phyloP scores from a whole-genome alignment of 2,329 filamentous ascomycete genomes.

The Pestalotiopsis sp. region DNA sequence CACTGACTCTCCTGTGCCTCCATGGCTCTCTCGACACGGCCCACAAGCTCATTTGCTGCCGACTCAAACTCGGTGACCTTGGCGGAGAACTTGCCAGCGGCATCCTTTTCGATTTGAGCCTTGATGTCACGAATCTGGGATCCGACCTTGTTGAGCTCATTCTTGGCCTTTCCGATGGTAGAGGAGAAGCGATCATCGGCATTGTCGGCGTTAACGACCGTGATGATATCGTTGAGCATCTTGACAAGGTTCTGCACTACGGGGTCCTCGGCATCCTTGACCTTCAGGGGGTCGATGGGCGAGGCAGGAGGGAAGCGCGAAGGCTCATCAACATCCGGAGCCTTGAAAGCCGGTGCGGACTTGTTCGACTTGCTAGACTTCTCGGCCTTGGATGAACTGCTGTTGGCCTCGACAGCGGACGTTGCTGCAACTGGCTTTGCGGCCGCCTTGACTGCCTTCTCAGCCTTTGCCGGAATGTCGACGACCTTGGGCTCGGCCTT shows the following conservation, averaged over 20 bases:
- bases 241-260: conserved; percentile 92
- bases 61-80: conserved; percentile 79
- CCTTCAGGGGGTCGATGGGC: conserved; percentile 76
- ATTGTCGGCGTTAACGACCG: conserved; percentile 86
- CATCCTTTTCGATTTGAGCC: conserved; percentile 67
- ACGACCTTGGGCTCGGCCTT: conserved; percentile 20
- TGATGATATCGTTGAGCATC: conserved; percentile 95
- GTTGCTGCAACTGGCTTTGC: conserved; percentile 24
- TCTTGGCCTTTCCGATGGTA: conserved; percentile 84
- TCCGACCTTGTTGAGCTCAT: conserved; percentile 77
- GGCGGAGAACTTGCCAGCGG: conserved; percentile 75
- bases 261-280: conserved; percentile 78
- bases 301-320: conserved; percentile 65
- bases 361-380: conserved; percentile 25
- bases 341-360: conserved; percentile 42
- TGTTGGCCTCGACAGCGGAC: conserved; percentile 18
- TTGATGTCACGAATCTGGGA: conserved; percentile 77
- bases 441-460: conserved; percentile 31
- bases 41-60: conserved; percentile 84
- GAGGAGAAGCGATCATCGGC: conserved; percentile 76
- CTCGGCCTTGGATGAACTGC: conserved; percentile 28
- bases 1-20: conserved; percentile 78
- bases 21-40: conserved; percentile 85
- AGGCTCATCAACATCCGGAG: conserved; percentile 68
- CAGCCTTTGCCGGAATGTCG: conserved; percentile 26